Evolutionary conservation across 2,329 filamentous ascomycete genomes (phyloP).

Genomic region (Plenodomus biglobosus): DNA sequence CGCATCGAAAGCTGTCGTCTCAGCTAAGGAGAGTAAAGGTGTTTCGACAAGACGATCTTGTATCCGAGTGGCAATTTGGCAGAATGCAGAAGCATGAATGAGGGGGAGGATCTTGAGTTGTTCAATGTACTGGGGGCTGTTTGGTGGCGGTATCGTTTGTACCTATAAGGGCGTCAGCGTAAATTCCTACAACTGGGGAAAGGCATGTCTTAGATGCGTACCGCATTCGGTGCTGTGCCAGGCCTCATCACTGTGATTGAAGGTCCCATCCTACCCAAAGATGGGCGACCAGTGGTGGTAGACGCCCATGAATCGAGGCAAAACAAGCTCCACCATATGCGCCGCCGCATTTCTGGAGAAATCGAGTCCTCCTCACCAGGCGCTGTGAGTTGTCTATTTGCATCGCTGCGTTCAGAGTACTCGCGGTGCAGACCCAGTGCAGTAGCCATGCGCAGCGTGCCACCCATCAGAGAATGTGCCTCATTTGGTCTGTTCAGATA

Average conservation of each 20-base stretch:
- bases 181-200: background rate
- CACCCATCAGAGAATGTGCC: constrained; percentile 71
- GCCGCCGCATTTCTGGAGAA: constrained; percentile 44
- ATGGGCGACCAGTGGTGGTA: constrained; percentile 48
- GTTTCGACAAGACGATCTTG: constrained; percentile 73
- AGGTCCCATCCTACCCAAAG: constrained; percentile 42
- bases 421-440: constrained; percentile 72
- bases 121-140: constrained; percentile 46
- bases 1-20: constrained; percentile 66
- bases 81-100: constrained; percentile 76
- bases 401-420: constrained; percentile 45
- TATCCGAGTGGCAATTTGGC: constrained; percentile 74
- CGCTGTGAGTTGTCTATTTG: constrained; percentile 16
- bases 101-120: constrained; percentile 69
- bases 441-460: constrained; percentile 72
- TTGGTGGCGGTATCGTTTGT: constrained; percentile 32
- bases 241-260: constrained; percentile 45
- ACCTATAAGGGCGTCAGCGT: constrained; percentile 13
- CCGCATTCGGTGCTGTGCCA: constrained; percentile 36
- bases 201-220: constrained; percentile 14
- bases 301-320: constrained; percentile 50
- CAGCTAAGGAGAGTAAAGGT: constrained; percentile 66
- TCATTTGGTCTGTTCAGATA: constrained; percentile 77
- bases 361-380: constrained; percentile 38
- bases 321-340: constrained; percentile 51